Conservation (phyloP, 2,329 filamentous ascomycete genomes). For the Coniella lustricola region DNA sequence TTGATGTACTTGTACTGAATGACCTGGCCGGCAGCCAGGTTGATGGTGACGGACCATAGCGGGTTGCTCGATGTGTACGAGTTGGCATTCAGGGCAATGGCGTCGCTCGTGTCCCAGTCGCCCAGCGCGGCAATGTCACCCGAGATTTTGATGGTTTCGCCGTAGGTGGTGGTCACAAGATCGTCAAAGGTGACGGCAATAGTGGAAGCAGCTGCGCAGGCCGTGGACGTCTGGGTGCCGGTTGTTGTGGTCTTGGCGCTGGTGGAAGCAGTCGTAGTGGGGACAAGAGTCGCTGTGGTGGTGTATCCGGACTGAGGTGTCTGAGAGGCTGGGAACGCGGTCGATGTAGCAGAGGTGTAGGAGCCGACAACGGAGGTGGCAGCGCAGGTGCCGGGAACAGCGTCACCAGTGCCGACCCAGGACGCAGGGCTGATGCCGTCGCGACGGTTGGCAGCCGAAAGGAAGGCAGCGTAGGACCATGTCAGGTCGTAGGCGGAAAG, state of each 20-base stretch:
- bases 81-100: conserved; percentile 49
- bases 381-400: conserved; percentile 42
- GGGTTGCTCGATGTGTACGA: conserved; percentile 53
- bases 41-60: conserved; percentile 53
- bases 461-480: conserved; percentile 66
- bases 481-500: conserved; percentile 62
- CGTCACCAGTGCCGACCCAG: conserved; percentile 44
- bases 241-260: conserved; percentile 19
- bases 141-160: conserved; percentile 59
- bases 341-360: conserved; percentile 42
- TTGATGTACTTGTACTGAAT: conserved; percentile 66
- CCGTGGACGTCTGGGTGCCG: conserved; percentile 22
- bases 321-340: conserved; percentile 42
- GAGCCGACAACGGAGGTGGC: conserved; percentile 40
- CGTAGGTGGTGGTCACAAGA: conserved; percentile 47
- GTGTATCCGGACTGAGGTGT: conserved; percentile 32
- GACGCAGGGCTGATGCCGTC: conserved; percentile 47
- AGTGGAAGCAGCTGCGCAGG: conserved; percentile 33
- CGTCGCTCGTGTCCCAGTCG: conserved; percentile 50
- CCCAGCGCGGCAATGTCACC: conserved; percentile 55
- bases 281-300: conserved; percentile 22
- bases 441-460: conserved; percentile 55
- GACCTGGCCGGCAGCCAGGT: conserved; percentile 45
- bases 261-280: conserved; percentile 21
- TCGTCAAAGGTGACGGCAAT: conserved; percentile 59